Evolutionary conservation across 2,329 filamentous ascomycete species (phyloP), one percentile per base, ranked within the genome.

Genomic region (Fusarium nisikadoi): DNA sequence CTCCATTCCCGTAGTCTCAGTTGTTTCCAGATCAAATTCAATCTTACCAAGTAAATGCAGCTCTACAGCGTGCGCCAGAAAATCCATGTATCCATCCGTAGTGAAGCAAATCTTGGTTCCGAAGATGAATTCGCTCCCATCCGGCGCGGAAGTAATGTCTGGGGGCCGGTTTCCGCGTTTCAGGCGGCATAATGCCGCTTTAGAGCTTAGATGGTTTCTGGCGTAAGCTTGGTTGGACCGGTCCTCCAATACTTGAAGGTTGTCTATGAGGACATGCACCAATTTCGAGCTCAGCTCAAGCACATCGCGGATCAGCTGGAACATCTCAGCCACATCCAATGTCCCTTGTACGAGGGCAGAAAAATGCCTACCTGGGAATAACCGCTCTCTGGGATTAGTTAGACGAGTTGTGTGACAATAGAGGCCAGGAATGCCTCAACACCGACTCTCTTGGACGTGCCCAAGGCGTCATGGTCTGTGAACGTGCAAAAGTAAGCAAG

Each of bases 401-500:
- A 27, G 14, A 47, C 45, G 2, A 47, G 27, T 47, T n/a, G 27
- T 3, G 7, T 31, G 14, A 47, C 6, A 8, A 31, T 11, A 8
- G 27, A 47, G 9, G 19, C 20, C 9, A 47, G 7, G 20, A 47
- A 47, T 5, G 45, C 45, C 14, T 47, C 19, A n/a, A 47, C 20
- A 0, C 3, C 13, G 14, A 1, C 20, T 12, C 17, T n/a, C 27
- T n/a, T 12, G 20, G 20, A 20, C 14, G 7, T n/a, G 5, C 20
- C 9, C 2, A n/a, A 17, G 10, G 14, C 20, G 3, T n/a, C 27
- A 31, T 31, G 14, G 16, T 17, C 14, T n/a, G 27, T 31, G 45
- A 47, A 31, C 10, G 20, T 47, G 7, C 27, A 47, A 31, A 47
- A 47, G 9, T 31, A 31, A 13, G 25, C 27, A 13, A 47, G 9